A percentile compares a stretch with the other conserved stretches of the same genome.
phyloP scores from a whole-genome alignment of 495 filamentous ascomycete species.

The Cudoniella acicularis region DNA sequence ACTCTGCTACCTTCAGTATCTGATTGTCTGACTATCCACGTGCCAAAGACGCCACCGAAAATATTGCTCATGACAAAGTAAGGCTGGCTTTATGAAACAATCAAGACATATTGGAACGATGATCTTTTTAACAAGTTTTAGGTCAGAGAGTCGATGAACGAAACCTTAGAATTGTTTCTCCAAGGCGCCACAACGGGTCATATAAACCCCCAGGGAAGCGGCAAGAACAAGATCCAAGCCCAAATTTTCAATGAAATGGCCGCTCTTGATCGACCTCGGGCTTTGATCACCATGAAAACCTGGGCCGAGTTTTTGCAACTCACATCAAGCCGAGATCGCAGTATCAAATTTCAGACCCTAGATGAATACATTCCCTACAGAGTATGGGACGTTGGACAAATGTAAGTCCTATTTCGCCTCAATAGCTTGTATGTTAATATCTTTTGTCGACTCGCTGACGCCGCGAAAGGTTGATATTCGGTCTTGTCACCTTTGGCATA shows the following conservation, averaged over 20 bases:
- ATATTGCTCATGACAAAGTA: neutral
- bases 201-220: slow-evolving; percentile 6
- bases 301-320: slow-evolving; percentile 25
- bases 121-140: no score
- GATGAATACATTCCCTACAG: slow-evolving; percentile 18
- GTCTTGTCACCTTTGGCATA: slow-evolving; percentile 14
- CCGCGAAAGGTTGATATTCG: slow-evolving; percentile 19
- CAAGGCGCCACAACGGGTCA: no score
- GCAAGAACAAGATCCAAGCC: slow-evolving; percentile 2
- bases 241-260: slow-evolving; percentile 26
- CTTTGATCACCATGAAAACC: slow-evolving; percentile 15
- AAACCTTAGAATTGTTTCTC: no score
- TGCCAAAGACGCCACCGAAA: neutral
- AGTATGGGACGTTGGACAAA: slow-evolving; percentile 12
- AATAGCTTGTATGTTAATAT: neutral
- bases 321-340: slow-evolving; percentile 2
- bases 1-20: no score
- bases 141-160: no score
- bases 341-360: slow-evolving; percentile 10
- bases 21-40: neutral
- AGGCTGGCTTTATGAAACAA: neutral
- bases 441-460: neutral
- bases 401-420: neutral
- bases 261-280: slow-evolving; percentile 23
- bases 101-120: no score